A percentile compares a stretch with the other conserved stretches of the same genome.
These are phyloP conservation scores for Ophiostoma piceae DNA, from an alignment of 2,329 filamentous ascomycete species.

Conservation along the genomic window DNA sequence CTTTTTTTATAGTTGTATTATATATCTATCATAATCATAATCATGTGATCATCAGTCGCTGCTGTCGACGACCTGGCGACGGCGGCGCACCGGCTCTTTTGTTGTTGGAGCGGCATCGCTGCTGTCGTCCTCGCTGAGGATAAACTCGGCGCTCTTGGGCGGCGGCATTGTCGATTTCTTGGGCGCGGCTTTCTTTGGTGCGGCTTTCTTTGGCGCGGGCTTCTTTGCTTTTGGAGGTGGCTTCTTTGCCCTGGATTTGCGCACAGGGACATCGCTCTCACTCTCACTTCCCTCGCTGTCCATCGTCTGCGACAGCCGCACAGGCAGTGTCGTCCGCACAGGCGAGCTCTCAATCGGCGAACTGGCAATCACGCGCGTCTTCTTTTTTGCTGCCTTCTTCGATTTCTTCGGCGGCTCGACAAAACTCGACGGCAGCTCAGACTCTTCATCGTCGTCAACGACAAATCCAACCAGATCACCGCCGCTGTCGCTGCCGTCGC, in stretches of 20 bases:
- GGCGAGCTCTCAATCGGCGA: not conserved
- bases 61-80: conserved; percentile 1
- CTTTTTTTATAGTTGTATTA: not conserved
- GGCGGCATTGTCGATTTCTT: not conserved
- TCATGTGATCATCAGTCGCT: not conserved
- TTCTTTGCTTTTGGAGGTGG: not conserved
- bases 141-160: conserved; percentile 22
- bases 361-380: not conserved
- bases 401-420: not conserved
- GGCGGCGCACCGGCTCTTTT: not conserved
- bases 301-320: conserved; percentile 25
- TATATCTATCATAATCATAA: not conserved
- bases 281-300: conserved; percentile 12
- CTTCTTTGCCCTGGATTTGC: not conserved
- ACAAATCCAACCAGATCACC: conserved; percentile 54
- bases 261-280: conserved; percentile 19
- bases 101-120: conserved; percentile 12
- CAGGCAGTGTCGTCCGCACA: conserved; percentile 20
- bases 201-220: not conserved
- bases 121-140: conserved; percentile 19
- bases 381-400: not conserved
- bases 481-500: conserved; percentile 45
- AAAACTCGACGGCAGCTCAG: conserved; percentile 16
- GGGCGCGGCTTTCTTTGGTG: not conserved
- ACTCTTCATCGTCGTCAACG: conserved; percentile 43